Percentiles rank a stretch among this genome's conserved stretches.
phyloP scores from a whole-genome alignment of 108 stramenopile genomes.

The Mayamaea pseudoterrestris region DNA sequence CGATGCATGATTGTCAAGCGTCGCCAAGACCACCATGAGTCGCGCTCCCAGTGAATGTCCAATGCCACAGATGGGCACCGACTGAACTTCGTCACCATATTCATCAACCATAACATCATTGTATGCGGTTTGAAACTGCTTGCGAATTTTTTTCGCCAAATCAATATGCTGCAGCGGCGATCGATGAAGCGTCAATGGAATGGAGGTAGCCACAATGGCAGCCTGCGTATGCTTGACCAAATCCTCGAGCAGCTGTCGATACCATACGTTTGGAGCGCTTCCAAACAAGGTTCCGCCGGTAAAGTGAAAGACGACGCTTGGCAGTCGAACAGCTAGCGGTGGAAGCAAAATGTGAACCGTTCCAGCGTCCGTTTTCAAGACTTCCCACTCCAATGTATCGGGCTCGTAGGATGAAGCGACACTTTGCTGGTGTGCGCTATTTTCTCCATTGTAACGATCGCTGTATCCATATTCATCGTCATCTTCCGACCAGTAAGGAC shows the following conservation, averaged over 20 bases:
- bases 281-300: constrained; percentile 77
- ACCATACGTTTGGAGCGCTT: constrained; percentile 51
- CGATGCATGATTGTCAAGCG: constrained; percentile 8
- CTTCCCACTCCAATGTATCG: constrained; percentile 31
- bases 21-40: constrained; percentile 49
- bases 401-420: too few relatives aligned
- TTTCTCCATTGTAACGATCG: too few relatives aligned
- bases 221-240: constrained; percentile 39
- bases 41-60: constrained; percentile 73
- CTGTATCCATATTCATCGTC: too few relatives aligned
- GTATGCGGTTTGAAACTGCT: constrained; percentile 52
- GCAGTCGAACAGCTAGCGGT: constrained; percentile 27
- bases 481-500: too few relatives aligned
- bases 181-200: constrained; percentile 45
- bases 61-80: constrained; percentile 50
- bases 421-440: too few relatives aligned
- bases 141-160: constrained; percentile 26
- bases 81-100: constrained; percentile 35
- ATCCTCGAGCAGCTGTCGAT: constrained; percentile 46
- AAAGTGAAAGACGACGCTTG: constrained; percentile 64
- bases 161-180: constrained; percentile 63
- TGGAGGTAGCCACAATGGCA: constrained; percentile 57
- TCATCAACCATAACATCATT: constrained; percentile 61
- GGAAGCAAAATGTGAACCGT: constrained; percentile 53
- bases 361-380: constrained; percentile 5